Evolutionary conservation across 2,329 filamentous ascomycete species (phyloP).

Genomic region (Penicillium griseofulvum): DNA sequence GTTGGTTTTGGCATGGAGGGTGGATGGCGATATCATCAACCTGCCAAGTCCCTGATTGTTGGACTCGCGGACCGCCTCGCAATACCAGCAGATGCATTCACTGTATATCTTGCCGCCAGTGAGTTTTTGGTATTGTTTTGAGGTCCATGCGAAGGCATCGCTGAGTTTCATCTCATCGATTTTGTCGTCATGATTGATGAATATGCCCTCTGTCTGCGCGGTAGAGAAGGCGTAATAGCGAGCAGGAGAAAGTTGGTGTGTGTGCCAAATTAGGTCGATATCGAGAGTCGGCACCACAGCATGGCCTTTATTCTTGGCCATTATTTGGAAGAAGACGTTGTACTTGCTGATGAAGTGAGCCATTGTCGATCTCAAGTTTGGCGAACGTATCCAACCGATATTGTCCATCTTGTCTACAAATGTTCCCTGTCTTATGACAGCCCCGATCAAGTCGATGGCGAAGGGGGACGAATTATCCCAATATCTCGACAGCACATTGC

Average conservation of each 20-base stretch:
- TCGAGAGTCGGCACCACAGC: constrained; percentile 40
- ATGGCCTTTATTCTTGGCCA: constrained; percentile 33
- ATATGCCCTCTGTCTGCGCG: constrained; percentile 46
- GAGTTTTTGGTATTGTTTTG: constrained; percentile 62
- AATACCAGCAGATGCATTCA: constrained; percentile 74
- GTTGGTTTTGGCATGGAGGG: not conserved
- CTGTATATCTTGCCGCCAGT: constrained; percentile 66
- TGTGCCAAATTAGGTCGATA: constrained; percentile 56
- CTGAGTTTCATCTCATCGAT: constrained; percentile 66
- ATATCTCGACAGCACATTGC: constrained; percentile 45
- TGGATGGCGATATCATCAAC: not conserved
- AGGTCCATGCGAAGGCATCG: constrained; percentile 67
- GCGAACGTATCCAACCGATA: constrained; percentile 76
- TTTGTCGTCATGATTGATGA: constrained; percentile 81
- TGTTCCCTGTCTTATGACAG: constrained; percentile 44
- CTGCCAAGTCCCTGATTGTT: not conserved
- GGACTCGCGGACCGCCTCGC: not conserved
- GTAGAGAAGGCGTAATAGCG: constrained; percentile 62
- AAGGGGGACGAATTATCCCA: constrained; percentile 44
- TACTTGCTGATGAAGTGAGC: constrained; percentile 58
- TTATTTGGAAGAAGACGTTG: constrained; percentile 46
- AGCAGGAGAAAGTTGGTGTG: constrained; percentile 67
- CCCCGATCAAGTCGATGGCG: constrained; percentile 42
- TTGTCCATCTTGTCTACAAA: constrained; percentile 63
- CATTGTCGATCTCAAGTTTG: constrained; percentile 63